A percentile compares a stretch with the other conserved stretches of the same genome.
Evolutionary conservation across 345 rosid genomes (phyloP).

Genomic region (Citropsis articulata): DNA sequence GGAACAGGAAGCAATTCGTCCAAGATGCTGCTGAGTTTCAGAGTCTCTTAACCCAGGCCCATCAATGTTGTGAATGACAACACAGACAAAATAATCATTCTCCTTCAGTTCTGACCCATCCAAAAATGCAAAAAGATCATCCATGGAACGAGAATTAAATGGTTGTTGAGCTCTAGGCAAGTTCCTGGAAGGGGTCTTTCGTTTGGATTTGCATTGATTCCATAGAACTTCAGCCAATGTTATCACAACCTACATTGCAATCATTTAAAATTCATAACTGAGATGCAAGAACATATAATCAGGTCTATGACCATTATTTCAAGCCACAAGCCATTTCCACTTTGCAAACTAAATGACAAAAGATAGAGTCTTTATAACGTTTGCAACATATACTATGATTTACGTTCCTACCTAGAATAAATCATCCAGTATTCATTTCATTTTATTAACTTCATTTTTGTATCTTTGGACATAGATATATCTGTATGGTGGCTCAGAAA

Average conservation of each 20-base stretch:
- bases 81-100: constrained; percentile 54
- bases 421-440: neutral
- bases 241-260: constrained; percentile 48
- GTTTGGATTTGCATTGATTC: constrained; percentile 53
- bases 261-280: neutral
- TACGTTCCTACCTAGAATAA: too few relatives aligned
- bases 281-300: neutral
- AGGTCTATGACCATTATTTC: neutral
- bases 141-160: constrained; percentile 58
- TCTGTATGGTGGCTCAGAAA: neutral
- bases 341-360: neutral
- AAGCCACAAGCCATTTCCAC: neutral
- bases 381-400: neutral
- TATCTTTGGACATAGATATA: neutral
- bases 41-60: constrained; percentile 84
- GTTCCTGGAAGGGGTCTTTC: constrained; percentile 28
- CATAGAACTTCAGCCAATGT: constrained; percentile 68
- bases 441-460: neutral
- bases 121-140: constrained; percentile 67
- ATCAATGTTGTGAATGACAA: constrained; percentile 81
- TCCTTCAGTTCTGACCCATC: constrained; percentile 44
- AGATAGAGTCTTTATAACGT: too few relatives aligned
- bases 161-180: constrained; percentile 52
- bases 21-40: constrained; percentile 76
- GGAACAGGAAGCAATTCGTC: constrained; percentile 75